Evolutionary conservation across 2,329 filamentous ascomycete genomes (phyloP), one percentile per base, ranked within the genome.

Genomic region (Colletotrichum sp.): DNA sequence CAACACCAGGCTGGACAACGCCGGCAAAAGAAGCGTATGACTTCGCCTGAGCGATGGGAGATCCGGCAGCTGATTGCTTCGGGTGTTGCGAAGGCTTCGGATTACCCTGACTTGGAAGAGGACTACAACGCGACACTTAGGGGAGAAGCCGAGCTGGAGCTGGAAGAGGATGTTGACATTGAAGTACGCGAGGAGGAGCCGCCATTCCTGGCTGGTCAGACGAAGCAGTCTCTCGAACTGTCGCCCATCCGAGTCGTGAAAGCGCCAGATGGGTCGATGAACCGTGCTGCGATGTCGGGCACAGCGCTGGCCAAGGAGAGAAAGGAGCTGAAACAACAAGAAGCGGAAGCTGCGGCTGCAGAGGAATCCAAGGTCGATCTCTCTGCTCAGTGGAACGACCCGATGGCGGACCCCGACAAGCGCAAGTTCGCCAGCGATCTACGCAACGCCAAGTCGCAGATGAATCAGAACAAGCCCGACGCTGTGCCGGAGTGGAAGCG

Each of bases 231-330:
- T 12, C 89, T 99, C 10, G 97, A 99, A 81, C 87, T 99, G 6
- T 98, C 96, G 3, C 97, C 97, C 0, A 99, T 99, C 77, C 92
- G 98, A 78, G 96, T 99, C 26, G 95, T 99, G 80, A 99, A 99
- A 85, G 97, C 97, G 2, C 98, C 97, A 0, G 97, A 99, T 84
- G 97, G 97, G n/a, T 99, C 96, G 6, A 93, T 99, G 85, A 99
- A 99, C 83, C 92, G 97, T 81, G 95, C 98, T 64, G 98, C 98
- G 18, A 98, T 99, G 95, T 93, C 96, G 10, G 96, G 97, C 60
- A 96, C 96, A 18, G 91, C 93, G 6, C 86, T 99, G 16, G 95
- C 96, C 6, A 98, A 97, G 83, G 97, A 99, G 82, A 90, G 97
- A 68, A 93, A 95, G 82, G 97, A 99, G 76, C 81, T 98, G 79